phyloP scores from a whole-genome alignment of 805 yeast genomes.

The Osmozyma mogii region DNA sequence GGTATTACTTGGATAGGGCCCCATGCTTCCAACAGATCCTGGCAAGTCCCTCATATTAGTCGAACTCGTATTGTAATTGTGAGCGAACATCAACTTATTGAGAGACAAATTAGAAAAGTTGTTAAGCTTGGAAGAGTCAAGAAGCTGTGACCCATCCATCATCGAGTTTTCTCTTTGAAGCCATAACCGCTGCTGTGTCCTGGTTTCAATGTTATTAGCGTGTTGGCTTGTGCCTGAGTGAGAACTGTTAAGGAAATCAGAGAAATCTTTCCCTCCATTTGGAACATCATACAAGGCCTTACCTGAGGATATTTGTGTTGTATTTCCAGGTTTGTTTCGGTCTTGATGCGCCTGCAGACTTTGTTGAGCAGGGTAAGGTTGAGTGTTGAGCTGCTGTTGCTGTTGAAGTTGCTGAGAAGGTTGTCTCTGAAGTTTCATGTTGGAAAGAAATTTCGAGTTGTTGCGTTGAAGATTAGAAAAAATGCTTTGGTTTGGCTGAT shows the following conservation, averaged over 20 bases:
- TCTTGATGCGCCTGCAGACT: too few species aligned
- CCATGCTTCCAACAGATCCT: conserved; percentile 1
- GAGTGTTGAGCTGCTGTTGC: conserved; percentile 4
- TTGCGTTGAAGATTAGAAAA: conserved; percentile 35
- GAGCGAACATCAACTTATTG: conserved; percentile 32
- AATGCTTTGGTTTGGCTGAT: conserved; percentile 36
- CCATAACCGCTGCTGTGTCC: conserved; percentile 84
- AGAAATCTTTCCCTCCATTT: conserved; percentile 27
- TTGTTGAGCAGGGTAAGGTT: too few species aligned
- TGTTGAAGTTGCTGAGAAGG: conserved; percentile 6
- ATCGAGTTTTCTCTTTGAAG: conserved; percentile 69
- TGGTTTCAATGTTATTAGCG: conserved; percentile 35
- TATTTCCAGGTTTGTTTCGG: too few species aligned
- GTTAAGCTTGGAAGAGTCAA: conserved; percentile 22
- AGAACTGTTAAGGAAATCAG: conserved; percentile 23
- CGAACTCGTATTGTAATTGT: conserved; percentile 17
- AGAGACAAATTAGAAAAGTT: conserved; percentile 34
- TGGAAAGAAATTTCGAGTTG: conserved; percentile 24
- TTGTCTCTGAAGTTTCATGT: conserved; percentile 14
- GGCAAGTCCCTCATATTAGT: conserved; percentile 7
- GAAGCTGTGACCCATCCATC: conserved; percentile 40
- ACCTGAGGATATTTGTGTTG: too few species aligned
- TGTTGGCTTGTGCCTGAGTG: conserved; percentile 3
- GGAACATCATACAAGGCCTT: too few species aligned
- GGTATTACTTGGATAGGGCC: background rate